These are phyloP conservation scores for Wickerhamiella australiensis DNA, from an alignment of 805 yeast species.

Conservation along the genomic window DNA sequence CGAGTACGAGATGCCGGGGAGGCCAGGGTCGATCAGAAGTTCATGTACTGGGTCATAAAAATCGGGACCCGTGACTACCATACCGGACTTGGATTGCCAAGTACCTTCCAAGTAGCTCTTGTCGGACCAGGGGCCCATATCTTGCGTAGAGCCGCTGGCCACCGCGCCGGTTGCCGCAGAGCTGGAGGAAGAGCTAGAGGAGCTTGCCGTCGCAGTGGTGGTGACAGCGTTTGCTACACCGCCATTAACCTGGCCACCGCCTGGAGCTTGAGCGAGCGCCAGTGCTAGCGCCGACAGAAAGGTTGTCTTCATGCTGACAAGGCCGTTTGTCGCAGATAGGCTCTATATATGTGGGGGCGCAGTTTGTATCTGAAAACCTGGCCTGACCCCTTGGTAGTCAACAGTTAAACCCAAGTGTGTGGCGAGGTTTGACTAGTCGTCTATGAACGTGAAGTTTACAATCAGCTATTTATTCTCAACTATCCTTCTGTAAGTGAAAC, in stretches of 20 bases:
- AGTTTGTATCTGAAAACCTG: neutral
- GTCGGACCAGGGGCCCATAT: constrained; percentile 23
- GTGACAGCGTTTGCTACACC: constrained; percentile 9
- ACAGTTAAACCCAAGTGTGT: too few relatives aligned
- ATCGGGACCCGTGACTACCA: constrained; percentile 89
- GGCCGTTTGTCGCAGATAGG: neutral
- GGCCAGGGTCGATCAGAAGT: constrained; percentile 82
- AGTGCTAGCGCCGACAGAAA: constrained; percentile 5
- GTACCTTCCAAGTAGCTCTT: constrained; percentile 54
- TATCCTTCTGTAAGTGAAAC: too few relatives aligned
- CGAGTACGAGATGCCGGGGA: constrained; percentile 88
- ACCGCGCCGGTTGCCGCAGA: neutral
- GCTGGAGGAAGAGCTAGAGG: neutral
- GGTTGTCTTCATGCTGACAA: constrained; percentile 10
- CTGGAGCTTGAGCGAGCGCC: constrained; percentile 9
- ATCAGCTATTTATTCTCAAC: neutral
- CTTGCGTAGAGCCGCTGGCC: neutral
- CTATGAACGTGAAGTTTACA: neutral
- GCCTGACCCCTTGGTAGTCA: neutral
- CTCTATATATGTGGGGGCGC: neutral
- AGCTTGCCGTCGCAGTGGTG: constrained; percentile 12
- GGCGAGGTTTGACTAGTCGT: neutral
- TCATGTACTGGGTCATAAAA: constrained; percentile 96
- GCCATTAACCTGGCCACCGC: constrained; percentile 4
- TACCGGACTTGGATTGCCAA: constrained; percentile 87